Percentiles rank a stretch among this genome's conserved stretches.
phyloP scores from a whole-genome alignment of 176 grass and related monocot genomes.

The Rhynchospora tenuis region DNA sequence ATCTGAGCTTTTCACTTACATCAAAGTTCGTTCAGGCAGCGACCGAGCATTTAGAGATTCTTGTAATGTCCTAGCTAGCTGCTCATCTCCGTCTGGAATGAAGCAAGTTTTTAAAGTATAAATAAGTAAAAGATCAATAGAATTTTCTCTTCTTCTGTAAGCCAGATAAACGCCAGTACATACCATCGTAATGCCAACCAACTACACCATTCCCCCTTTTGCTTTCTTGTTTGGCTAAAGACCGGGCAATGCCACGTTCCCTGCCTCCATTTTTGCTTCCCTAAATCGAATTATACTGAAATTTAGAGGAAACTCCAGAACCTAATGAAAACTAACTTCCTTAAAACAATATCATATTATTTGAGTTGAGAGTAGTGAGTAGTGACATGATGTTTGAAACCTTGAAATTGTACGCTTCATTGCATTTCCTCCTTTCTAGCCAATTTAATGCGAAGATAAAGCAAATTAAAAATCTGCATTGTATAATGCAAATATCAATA shows the following conservation, averaged over 20 bases:
- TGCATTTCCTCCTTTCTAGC: no score
- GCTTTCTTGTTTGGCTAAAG: slow-evolving; percentile 71
- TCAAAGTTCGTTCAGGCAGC: slow-evolving; percentile 10
- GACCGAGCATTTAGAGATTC: slow-evolving; percentile 72
- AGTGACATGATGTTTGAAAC: neutral
- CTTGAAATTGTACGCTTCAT: neutral
- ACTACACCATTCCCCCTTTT: slow-evolving; percentile 40
- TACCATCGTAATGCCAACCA: neutral
- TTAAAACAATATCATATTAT: neutral
- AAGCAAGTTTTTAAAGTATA: slow-evolving; percentile 40
- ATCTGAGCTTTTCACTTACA: neutral
- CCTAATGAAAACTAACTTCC: neutral
- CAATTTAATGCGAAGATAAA: neutral
- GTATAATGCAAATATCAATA: slow-evolving; percentile 3
- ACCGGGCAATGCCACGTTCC: slow-evolving; percentile 77
- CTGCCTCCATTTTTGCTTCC: slow-evolving; percentile 69
- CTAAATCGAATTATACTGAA: neutral
- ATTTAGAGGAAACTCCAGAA: neutral
- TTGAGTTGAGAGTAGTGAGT: neutral
- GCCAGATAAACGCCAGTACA: slow-evolving; percentile 13
- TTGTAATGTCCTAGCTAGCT: slow-evolving; percentile 85
- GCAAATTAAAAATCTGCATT: neutral
- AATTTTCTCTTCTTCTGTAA: neutral
- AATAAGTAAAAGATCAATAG: neutral
- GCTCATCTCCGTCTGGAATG: slow-evolving; percentile 72